Percentiles rank a stretch among this genome's conserved stretches.
Evolutionary conservation across 2,329 filamentous ascomycete genomes (phyloP).

Genomic region (Penicillium glabrum): DNA sequence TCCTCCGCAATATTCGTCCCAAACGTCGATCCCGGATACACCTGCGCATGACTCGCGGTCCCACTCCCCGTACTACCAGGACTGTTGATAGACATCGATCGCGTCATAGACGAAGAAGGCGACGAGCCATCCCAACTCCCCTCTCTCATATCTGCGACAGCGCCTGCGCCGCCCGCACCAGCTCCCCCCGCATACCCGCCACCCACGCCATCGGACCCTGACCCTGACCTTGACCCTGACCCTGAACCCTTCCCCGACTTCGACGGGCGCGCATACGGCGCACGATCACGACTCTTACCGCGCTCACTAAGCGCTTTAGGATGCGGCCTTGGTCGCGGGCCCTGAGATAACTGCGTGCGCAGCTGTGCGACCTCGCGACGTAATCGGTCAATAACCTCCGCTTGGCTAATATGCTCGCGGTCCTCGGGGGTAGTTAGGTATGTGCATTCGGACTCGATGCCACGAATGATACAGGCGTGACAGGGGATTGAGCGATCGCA

Average conservation of each 20-base stretch:
- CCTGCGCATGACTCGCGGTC: constrained; percentile 7
- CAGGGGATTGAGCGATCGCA: constrained; percentile 32
- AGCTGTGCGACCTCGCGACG: constrained; percentile 26
- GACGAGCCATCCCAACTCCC: constrained; percentile 21
- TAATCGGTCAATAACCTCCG: constrained; percentile 35
- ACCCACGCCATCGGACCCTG: neutral
- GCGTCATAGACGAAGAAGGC: constrained; percentile 19
- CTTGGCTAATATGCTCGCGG: constrained; percentile 64
- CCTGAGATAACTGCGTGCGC: constrained; percentile 15
- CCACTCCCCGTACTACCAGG: constrained; percentile 23
- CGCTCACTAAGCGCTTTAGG: neutral
- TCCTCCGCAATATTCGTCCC: constrained; percentile 9
- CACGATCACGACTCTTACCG: neutral
- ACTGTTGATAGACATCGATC: constrained; percentile 18
- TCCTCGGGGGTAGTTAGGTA: constrained; percentile 49
- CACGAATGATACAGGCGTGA: constrained; percentile 26
- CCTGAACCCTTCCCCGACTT: neutral
- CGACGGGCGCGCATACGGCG: neutral
- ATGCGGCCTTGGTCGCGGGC: neutral
- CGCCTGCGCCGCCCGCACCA: neutral
- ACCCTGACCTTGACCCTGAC: neutral
- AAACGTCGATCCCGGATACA: constrained; percentile 5
- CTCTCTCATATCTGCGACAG: neutral
- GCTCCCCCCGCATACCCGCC: neutral
- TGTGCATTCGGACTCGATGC: constrained; percentile 28